A percentile compares a stretch with the other conserved stretches of the same genome.
These are phyloP conservation scores for Alternaria angustiovoidea DNA, from an alignment of 2,329 filamentous ascomycete species.

Conservation along the genomic window DNA sequence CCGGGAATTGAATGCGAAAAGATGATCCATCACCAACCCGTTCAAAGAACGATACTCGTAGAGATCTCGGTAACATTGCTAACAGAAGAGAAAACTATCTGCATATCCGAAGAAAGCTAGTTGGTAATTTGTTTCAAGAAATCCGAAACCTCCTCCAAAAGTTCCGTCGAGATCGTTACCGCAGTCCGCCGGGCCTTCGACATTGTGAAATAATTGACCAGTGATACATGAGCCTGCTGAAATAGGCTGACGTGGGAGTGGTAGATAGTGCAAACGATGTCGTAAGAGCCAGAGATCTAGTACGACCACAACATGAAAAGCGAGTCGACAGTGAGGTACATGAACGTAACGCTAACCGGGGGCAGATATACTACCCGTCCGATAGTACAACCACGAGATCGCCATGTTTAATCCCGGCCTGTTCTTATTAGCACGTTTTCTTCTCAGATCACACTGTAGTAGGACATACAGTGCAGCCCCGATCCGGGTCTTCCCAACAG, in stretches of 20 bases:
- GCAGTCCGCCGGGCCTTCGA: conserved; percentile 10
- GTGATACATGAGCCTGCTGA: conserved; percentile 12
- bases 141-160: conserved; percentile 34
- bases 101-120: conserved; percentile 16
- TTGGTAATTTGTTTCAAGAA: conserved; percentile 4
- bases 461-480: conserved; percentile 80
- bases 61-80: neutral
- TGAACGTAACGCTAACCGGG: neutral
- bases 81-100: conserved; percentile 19
- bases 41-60: neutral
- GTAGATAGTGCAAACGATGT: conserved; percentile 3
- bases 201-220: conserved; percentile 35
- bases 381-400: conserved; percentile 40
- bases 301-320: conserved; percentile 2
- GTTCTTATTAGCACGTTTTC: neutral
- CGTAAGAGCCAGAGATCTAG: conserved; percentile 12
- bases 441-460: neutral
- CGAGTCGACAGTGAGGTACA: neutral
- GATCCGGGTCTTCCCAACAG: conserved; percentile 54
- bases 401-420: conserved; percentile 36
- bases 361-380: conserved; percentile 26
- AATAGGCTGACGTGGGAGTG: conserved; percentile 5
- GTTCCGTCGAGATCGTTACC: conserved; percentile 27
- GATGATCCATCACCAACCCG: neutral
- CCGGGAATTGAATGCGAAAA: conserved; percentile 1